Base-by-base conservation (phyloP, 208 protist species). In the Leishmania tropica region DNA sequence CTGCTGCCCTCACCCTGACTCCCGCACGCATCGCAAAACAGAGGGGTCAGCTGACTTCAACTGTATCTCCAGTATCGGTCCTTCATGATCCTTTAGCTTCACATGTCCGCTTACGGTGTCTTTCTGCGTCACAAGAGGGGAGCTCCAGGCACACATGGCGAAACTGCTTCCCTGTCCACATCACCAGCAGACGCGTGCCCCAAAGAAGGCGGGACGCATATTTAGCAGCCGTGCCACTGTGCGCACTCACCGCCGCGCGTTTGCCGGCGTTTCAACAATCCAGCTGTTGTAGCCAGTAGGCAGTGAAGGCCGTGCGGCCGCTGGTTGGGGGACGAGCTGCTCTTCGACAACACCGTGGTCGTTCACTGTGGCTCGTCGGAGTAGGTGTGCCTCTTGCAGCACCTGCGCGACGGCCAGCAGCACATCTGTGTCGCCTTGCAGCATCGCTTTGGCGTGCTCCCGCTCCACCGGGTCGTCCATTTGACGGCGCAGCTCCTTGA, bases 351-450 rank as follows among this genome's bases (percentile, higher is more conserved):
- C 70, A 17, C 84, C 88, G 40, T 86, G 78, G 11, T 87, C 79
- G 31, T 87, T 87, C 71, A 91, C 85, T 6, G 72, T 81, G 24
- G 83, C 40, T 7, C 90, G 89, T 47, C 83, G 84, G 35, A 96
- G 90, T 8, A 92, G 83, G 31, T 87, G 74, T 7, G 90, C 87
- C 78, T 96, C 91, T 68, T 96, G 93, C 73, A 95, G 86, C 58
- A 95, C 91, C 53, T 89, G 89, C 40, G 91, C 83, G 6, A 95
- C 91, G 1, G 91, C 91, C n/a, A 92, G 74, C 70, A 95, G 82
- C 24, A 91, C 84, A 24, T 90, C 87, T 2, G 89, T 85, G 75
- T 96, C 91, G 58, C 87, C 86, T 60, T 88, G 81, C 74, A 95
- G 81, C 85, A 93, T 94, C n/a, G 64, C 76, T 78, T 88, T 89